Evolutionary conservation across 768 basidiomycete species (phyloP).

Genomic region (Dioszegia aurantiaca): DNA sequence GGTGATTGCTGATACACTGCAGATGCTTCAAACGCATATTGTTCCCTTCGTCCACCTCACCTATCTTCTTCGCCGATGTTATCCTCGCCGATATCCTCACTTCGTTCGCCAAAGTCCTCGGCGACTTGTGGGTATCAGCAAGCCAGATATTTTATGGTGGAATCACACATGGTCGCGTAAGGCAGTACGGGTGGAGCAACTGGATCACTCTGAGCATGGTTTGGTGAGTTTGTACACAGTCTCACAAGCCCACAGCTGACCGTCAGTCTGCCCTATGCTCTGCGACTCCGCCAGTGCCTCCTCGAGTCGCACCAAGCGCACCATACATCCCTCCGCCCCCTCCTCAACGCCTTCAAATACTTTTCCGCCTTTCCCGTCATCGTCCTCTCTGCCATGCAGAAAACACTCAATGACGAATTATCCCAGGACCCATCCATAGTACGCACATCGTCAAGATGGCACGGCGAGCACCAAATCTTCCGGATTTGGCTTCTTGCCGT

Average conservation of each 20-base stretch:
- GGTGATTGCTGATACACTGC: neutral
- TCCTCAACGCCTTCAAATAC: constrained; percentile 93
- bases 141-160: constrained; percentile 84
- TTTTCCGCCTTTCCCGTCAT: constrained; percentile 96
- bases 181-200: constrained; percentile 62
- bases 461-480: constrained; percentile 74
- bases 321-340: constrained; percentile 67
- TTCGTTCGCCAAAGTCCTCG: constrained; percentile 93
- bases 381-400: constrained; percentile 85
- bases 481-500: constrained; percentile 83
- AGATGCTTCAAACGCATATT: constrained; percentile 76
- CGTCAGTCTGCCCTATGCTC: constrained; percentile 74
- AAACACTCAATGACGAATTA: constrained; percentile 65
- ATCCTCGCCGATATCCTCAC: constrained; percentile 94
- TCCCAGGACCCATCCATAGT: constrained; percentile 57
- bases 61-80: constrained; percentile 84
- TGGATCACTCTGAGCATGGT: constrained; percentile 81
- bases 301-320: constrained; percentile 69
- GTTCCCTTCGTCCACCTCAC: constrained; percentile 61
- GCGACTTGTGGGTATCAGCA: constrained; percentile 84
- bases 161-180: constrained; percentile 65
- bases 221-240: constrained; percentile 61
- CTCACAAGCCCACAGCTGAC: neutral
- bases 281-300: constrained; percentile 91
- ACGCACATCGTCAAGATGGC: constrained; percentile 58